Evolutionary conservation across 1,284 basidiomycete species (phyloP), one percentile per base, ranked within the genome.

Genomic region (Melanopsichium pennsylvanicum): DNA sequence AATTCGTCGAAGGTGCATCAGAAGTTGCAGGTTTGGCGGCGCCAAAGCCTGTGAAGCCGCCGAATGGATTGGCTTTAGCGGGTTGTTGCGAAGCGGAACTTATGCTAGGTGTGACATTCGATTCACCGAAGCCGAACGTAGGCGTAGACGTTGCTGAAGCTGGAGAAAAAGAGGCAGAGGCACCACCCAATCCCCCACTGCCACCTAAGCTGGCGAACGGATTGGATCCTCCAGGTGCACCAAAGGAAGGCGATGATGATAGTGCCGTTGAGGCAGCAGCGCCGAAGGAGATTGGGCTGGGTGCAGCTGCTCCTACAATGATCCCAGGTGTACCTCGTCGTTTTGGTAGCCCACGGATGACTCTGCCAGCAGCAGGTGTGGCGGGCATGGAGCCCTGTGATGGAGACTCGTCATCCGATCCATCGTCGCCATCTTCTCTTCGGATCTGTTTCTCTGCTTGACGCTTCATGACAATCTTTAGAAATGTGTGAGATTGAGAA

Each of bases 401-500:
- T 32, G 52, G 47, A 46, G 66, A 59, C 13, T 62, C 66, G 40
- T 63, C 66, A 31, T 63, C 66, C 22, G 50, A 50, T 18, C 32
- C 58, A 12, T 59, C 66, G 25, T 63, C 66, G 12, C 66, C 66
- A 18, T 69, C 66, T 29, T 69, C 66, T 13, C 66, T 29, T 7
- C 66, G 49, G 15, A 69, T 63, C 27, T 69, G 66, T 18, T 63
- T 69, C 15, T 69, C 66, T 35, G 66, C 66, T 56, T 69, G 66
- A 2, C 66, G 54, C 51, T 69, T 69, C 66, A 69, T 68, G 21
- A 13, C 44, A n/a, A n/a, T n/a, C n/a, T n/a, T n/a, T n/a, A n/a
- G 27, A 7, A 29, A 29, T 8, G 27, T 13, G 39, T 13, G 6
- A 18, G 36, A 15, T 32, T 12, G n/a, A 16, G 13, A 18, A 22